Base-by-base conservation (phyloP, 352 stramenopile genomes). In the Phytopythium boreale region DNA sequence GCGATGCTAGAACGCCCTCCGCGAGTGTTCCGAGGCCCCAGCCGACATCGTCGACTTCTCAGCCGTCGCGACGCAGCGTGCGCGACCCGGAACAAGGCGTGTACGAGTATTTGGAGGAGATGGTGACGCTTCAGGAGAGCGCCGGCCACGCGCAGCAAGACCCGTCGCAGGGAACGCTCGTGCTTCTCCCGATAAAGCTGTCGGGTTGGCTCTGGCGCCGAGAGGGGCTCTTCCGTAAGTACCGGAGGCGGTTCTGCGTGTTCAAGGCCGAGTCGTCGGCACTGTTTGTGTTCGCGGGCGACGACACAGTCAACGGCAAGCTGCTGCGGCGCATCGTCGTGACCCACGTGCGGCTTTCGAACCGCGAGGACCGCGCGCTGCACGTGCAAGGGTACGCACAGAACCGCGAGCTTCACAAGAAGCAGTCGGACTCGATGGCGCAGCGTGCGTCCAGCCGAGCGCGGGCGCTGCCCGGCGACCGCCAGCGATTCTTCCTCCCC, bases 61-160 rank as follows among this genome's bases (percentile, higher is more conserved):
- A 58, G 8, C 24, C 53, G 19, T 31, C 53, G 53, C 20, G 56
- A 10, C 72, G 80, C 31, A 83, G 68, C 61, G 74, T 87, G 41
- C 74, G 76, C 4, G 79, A 90, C 62, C 69, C 61, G 34, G 71
- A 76, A 59, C 63, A 87, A 43, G 79, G 79, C 39, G 64, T 88
- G 14, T 85, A 87, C 71, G 76, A 88, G 71, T 90, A 90, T 53
- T 29, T 89, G 31, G 80, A 84, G 46, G 76, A 88, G 61, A 69
- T 80, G 44, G 66, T 80, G 22, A 29, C 72, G 12, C 8, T 50
- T 10, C 9, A 26, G 34, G 19, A 46, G 9, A 53, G 24, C 11
- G n/a, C 22, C 17, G 7, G 44, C 34, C 34, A 49, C 43, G 20
- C 43, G 2, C 19, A 49, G 43, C 20, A 49, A 5, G 43, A 7